A percentile compares a stretch with the other conserved stretches of the same genome.
phyloP scores from a whole-genome alignment of 768 basidiomycete genomes.

The Phylloporus scabripes region DNA sequence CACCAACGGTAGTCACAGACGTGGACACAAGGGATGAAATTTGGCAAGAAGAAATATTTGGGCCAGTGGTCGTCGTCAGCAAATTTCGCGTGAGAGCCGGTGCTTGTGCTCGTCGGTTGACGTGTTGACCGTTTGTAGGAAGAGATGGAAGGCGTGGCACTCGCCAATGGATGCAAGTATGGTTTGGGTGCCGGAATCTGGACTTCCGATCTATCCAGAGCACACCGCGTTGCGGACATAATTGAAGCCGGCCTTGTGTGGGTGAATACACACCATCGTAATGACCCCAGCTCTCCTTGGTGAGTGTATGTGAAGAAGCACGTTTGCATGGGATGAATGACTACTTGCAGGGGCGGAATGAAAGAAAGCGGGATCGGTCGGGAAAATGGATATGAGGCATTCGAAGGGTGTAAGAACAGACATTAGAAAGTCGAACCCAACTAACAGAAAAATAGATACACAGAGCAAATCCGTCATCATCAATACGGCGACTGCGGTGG shows the following conservation, averaged over 20 bases:
- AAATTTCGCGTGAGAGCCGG: conserved; percentile 42
- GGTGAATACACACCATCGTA: conserved; percentile 87
- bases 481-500: conserved; percentile 60
- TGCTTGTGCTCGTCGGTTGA: not conserved
- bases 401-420: conserved; percentile 58
- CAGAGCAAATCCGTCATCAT: conserved; percentile 81
- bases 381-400: conserved; percentile 81
- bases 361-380: conserved; percentile 84
- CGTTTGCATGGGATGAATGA: conserved; percentile 4
- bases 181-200: conserved; percentile 79
- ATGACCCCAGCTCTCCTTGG: conserved; percentile 89
- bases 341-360: conserved; percentile 73
- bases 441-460: conserved; percentile 48
- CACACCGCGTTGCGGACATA: conserved; percentile 63
- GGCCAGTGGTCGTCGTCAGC: conserved; percentile 73
- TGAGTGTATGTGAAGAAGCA: conserved; percentile 22
- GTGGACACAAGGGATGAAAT: conserved; percentile 54
- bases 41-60: conserved; percentile 84
- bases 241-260: conserved; percentile 78
- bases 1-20: conserved; percentile 69
- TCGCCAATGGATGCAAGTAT: conserved; percentile 76
- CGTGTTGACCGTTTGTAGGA: conserved; percentile 31
- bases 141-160: conserved; percentile 57
- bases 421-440: not conserved
- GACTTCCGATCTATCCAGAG: conserved; percentile 69